Evolutionary conservation across 768 basidiomycete species (phyloP), one percentile per base, ranked within the genome.

Genomic region (Auricularia cornea): DNA sequence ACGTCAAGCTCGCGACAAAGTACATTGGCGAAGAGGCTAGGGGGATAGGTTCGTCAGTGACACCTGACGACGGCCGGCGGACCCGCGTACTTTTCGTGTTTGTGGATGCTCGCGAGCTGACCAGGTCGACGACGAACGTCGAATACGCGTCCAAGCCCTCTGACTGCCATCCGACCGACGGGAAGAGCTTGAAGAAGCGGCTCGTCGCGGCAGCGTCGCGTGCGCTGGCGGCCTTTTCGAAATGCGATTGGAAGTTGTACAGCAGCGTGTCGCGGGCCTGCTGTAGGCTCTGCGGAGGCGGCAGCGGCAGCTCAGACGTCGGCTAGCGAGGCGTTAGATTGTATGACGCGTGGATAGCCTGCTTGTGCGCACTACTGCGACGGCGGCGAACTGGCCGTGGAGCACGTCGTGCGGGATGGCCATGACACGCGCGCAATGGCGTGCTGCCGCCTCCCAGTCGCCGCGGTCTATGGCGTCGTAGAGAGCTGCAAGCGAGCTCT

Each of bases 151-250:
- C 86, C 29, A 99, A 80, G 1, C 97, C 97, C 73, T 96, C 91
- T 11, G 80, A 77, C 73, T 98, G 94, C 83, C 93, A 97, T 5
- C 93, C 94, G 60, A 99, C 94, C 3, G 87, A 87, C 3, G 97
- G 97, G 74, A 98, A 99, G 2, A 99, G 79, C 73, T 98, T 94
- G 82, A 99, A 99, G 76, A 91, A 98, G 14, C 97, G 86, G 68
- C 88, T 94, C 2, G 91, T 94, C 1, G 88, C 87, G 16, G 87
- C 87, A 29, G 94, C 88, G 75, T 98, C 93, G 30, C 91, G 84
- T 16, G 84, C 82, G 26, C 79, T 80, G 3, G 93, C 92, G 1
- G 96, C 97, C 62, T 86, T 79, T 51, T 86, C 83, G 71, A 99
- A 99, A 60, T 89, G 84, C n/a, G 77, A 78, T 33, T 81, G 81